Conservation (phyloP, 2,329 filamentous ascomycete genomes). For the Ophiostoma angusticollis region DNA sequence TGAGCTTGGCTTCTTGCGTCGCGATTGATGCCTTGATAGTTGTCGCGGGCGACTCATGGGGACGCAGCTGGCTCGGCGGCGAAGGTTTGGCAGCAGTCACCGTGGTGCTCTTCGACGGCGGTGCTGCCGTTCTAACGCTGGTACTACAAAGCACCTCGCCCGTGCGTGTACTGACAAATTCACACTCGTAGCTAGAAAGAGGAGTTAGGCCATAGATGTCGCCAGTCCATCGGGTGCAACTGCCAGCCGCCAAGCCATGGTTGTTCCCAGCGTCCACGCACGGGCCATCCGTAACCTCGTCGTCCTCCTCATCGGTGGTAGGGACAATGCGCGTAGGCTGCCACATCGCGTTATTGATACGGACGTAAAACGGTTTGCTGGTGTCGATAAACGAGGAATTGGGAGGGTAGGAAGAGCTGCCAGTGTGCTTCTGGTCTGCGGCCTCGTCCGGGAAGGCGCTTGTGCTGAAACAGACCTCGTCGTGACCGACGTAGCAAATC, state of each 20-base stretch:
- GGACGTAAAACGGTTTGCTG: slow-evolving; percentile 65
- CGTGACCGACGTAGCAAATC: slow-evolving; percentile 68
- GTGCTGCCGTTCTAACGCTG: slow-evolving; percentile 53
- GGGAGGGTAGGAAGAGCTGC: slow-evolving; percentile 12
- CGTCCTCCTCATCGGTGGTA: slow-evolving; percentile 19
- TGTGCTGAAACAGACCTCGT: slow-evolving; percentile 65
- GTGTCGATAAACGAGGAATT: slow-evolving; percentile 44
- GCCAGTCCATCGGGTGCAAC: slow-evolving; percentile 51
- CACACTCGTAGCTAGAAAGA: slow-evolving; percentile 63
- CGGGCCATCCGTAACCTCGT: slow-evolving; percentile 5
- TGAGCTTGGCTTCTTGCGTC: slow-evolving; percentile 55
- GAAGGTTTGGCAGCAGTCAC: slow-evolving; percentile 22
- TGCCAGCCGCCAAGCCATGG: slow-evolving; percentile 14
- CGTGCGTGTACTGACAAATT: slow-evolving; percentile 59
- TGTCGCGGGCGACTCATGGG: slow-evolving; percentile 63
- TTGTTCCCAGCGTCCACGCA: neutral
- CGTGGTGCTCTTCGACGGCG: slow-evolving; percentile 27
- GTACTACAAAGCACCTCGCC: slow-evolving; percentile 56
- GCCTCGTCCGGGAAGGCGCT: slow-evolving; percentile 45
- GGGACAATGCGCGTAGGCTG: slow-evolving; percentile 60
- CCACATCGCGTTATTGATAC: slow-evolving; percentile 69
- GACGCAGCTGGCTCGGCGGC: slow-evolving; percentile 38
- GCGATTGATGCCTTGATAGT: slow-evolving; percentile 66
- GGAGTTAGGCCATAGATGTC: slow-evolving; percentile 58
- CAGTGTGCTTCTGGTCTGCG: slow-evolving; percentile 17